Evolutionary conservation across 2,329 filamentous ascomycete genomes (phyloP), one percentile per base, ranked within the genome.

Genomic region (Emmonsiellopsis sp.): DNA sequence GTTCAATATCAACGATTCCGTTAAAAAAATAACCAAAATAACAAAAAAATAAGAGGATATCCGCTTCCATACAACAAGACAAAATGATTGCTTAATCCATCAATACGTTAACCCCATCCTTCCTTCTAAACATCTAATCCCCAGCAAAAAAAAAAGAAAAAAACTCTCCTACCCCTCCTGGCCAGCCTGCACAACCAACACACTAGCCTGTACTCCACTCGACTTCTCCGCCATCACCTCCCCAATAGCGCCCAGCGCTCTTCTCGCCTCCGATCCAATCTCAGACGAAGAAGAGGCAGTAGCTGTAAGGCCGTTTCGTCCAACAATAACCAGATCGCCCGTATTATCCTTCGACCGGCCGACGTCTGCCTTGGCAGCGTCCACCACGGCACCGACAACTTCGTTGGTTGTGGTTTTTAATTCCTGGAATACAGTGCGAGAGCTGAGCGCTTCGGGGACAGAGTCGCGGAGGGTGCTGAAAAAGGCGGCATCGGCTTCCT

Each of bases 131-230:
- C 0, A 4, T 26, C 20, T 26, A 26, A 26, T 26, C 3, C 20
- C 20, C 20, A 26, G 20, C 20, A 26, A 26, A 26, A 26, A n/a
- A n/a, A n/a, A 37, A 11, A 37, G 34, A 26, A 48, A 11, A 10
- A n/a, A 3, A 9, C 7, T 78, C 15, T 37, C 78, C 15, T 37
- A 40, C 13, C 44, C 31, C 20, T 55, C 53, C 13, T 47, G 44
- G 7, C 50, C 74, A 38, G 84, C 85, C 69, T 89, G 83, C 31
- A 91, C 76, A 52, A 90, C 79, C 51, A 90, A 71, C 30, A 90
- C 70, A 66, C 86, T 89, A 0, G 84, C 81, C 58, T 77, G 79
- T n/a, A 86, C 68, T 10, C 77, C 79, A 44, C 74, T 75, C 50
- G 76, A 76, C 43, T 83, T 76, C n/a, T 86, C 68, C 54, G 77